phyloP scores from a whole-genome alignment of 768 basidiomycete genomes.

The Lentinula aciculospora region DNA sequence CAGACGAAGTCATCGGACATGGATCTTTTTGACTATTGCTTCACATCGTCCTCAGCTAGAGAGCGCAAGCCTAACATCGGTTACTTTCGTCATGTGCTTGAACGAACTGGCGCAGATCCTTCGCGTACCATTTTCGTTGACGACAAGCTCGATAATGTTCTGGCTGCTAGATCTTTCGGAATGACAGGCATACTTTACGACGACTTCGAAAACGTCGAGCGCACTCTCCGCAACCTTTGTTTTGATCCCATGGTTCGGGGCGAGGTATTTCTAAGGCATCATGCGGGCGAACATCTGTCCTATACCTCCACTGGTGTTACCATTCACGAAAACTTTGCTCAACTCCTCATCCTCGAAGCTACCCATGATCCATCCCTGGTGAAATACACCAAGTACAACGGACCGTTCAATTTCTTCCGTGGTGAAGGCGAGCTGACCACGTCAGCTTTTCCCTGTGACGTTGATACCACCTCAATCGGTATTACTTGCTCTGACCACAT shows the following conservation, averaged over 20 bases:
- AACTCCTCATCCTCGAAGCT: slow-evolving; percentile 51
- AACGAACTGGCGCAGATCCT: slow-evolving; percentile 38
- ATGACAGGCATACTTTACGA: slow-evolving; percentile 51
- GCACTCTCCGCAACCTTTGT: slow-evolving; percentile 40
- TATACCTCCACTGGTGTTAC: slow-evolving; percentile 35
- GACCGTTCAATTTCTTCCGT: slow-evolving; percentile 52
- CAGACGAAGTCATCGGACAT: slow-evolving; percentile 38
- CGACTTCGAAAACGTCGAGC: slow-evolving; percentile 30
- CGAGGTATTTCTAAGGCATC: slow-evolving; percentile 28
- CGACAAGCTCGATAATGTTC: slow-evolving; percentile 54
- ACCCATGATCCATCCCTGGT: slow-evolving; percentile 39
- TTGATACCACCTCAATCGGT: slow-evolving; percentile 54
- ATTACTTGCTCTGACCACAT: slow-evolving; percentile 30
- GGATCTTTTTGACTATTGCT: slow-evolving; percentile 42
- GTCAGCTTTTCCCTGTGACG: slow-evolving; percentile 44
- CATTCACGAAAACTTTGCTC: slow-evolving; percentile 51
- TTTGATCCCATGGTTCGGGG: slow-evolving; percentile 42
- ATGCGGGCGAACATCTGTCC: slow-evolving; percentile 37
- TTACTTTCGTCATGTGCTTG: slow-evolving; percentile 45
- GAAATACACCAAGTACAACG: slow-evolving; percentile 32
- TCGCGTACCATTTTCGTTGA: slow-evolving; percentile 48
- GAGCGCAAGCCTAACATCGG: slow-evolving; percentile 54
- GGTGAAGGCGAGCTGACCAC: slow-evolving; percentile 39
- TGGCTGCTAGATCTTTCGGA: slow-evolving; percentile 52
- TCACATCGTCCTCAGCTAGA: slow-evolving; percentile 44